A percentile compares a stretch with the other conserved stretches of the same genome.
phyloP scores from a whole-genome alignment of 257 asterid species.

The Scutellaria baicalensis region DNA sequence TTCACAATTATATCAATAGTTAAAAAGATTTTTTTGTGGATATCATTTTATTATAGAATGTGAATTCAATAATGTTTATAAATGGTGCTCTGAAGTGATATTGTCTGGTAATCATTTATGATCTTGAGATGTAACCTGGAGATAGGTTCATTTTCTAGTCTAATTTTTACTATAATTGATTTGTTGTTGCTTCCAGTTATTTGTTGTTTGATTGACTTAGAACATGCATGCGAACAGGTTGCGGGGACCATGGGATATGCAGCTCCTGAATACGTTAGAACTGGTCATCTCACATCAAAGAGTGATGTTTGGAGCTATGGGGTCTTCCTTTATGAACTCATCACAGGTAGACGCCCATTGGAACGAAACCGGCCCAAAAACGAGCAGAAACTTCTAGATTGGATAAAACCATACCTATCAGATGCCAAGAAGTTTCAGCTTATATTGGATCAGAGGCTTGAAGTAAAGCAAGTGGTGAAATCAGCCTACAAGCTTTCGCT shows the following conservation, averaged over 20 bases:
- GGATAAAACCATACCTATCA: conserved; percentile 66
- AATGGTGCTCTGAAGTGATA: too few species aligned
- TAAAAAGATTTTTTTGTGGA: too few species aligned
- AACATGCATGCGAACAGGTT: conserved; percentile 32
- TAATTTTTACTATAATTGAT: background rate
- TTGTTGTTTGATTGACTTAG: background rate
- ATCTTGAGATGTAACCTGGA: too few species aligned
- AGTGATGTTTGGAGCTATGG: conserved; percentile 89
- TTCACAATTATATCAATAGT: too few species aligned
- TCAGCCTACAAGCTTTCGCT: conserved; percentile 66
- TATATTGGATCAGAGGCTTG: conserved; percentile 69
- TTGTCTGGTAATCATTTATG: too few species aligned
- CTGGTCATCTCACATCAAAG: conserved; percentile 75
- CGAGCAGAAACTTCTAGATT: conserved; percentile 75
- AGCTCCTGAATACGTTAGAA: conserved; percentile 77
- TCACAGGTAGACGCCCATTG: conserved; percentile 81
- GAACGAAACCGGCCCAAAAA: conserved; percentile 63
- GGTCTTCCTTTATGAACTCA: conserved; percentile 72
- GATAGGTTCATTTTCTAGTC: background rate
- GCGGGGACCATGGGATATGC: conserved; percentile 90
- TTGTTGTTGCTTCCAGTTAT: background rate
- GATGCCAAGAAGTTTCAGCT: conserved; percentile 55
- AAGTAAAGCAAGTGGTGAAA: conserved; percentile 27
- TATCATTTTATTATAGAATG: too few species aligned
- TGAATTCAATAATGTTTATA: too few species aligned